Base-by-base conservation (phyloP, 2,329 filamentous ascomycete genomes). In the Epichloe glyceriae region DNA sequence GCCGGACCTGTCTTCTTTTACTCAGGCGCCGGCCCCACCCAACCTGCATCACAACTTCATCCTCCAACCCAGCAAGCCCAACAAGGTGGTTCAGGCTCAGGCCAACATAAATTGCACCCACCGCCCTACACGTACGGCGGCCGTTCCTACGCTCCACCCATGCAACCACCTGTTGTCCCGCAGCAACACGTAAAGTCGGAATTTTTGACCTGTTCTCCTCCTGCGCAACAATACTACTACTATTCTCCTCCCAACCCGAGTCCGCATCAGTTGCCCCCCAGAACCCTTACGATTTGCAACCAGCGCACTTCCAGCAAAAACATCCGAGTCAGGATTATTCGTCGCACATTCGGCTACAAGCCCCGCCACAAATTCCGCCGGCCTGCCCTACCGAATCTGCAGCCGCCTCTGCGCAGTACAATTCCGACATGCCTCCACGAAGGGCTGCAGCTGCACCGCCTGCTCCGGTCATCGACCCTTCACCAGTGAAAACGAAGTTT, bases 401-500 rank as follows among this genome's bases (percentile, higher is more conserved):
- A 6, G 39, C 22, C 17, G 5, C 53, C 37, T 47, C 50, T 35
- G 5, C 53, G 38, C 43, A 53, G 11, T 49, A 52, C 49, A 30
- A 54, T n/a, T 46, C 56, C 26, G 54, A 59, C 15, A 70, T 70
- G 67, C 67, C 67, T 58, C 61, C 61, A 33, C 59, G 61, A 56
- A 61, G 61, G 56, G 42, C 43, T 26, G 60, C 60, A 39, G 58
- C 58, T 46, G 56, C 56, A 58, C 66, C 60, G 56, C 66, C 62
- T 40, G 67, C 61, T 41, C 62, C 67, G 33, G 64, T 66, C 42
- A 69, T 79, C 59, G 81, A 70, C 66, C 79, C 67, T 70, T 95
- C 70, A 67, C 76, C 88, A 42, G 88, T 98, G 60, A 87, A 82
- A 68, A 97, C 91, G 35, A 96, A 96, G 62, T 98, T 98, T 62